Base-by-base conservation (phyloP, 495 filamentous ascomycete species). In the Monascus purpureus region DNA sequence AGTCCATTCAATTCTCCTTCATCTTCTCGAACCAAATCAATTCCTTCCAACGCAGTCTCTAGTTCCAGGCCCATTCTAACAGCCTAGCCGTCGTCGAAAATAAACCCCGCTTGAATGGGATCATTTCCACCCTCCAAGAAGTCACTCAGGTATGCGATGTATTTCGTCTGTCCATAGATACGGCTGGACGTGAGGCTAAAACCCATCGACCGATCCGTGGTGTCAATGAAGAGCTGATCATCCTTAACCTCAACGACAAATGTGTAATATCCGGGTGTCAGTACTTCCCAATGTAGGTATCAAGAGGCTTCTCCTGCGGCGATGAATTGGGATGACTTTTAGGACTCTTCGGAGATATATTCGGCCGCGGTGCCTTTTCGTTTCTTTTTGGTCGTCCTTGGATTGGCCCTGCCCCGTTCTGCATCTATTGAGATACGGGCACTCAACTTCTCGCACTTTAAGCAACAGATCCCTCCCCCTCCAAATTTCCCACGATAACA, bases 1-100 rank as follows among this genome's bases (percentile, higher is more conserved):
- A n/a, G n/a, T n/a, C n/a, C n/a, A n/a, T n/a, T n/a, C n/a, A n/a
- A n/a, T n/a, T n/a, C n/a, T n/a, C n/a, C n/a, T n/a, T n/a, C n/a
- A n/a, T n/a, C 22, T 54, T 57, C 30, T 46, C 39, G 30, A 55
- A 55, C 51, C 51, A 55, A 17, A 48, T 55, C 31, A 47, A 13
- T 4, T 43, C 37, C 14, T 48, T 36, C n/a, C 7, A 46, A 12
- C 2, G 4, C 25, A 4, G n/a, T 6, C 15, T 48, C 46, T 2
- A 55, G 27, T 1, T 43, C 13, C 18, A 55, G 17, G 9, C 49
- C 51, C 35, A 52, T 31, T 15, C 31, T 47, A 8, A 46, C 24
- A 22, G 36, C 39, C 23, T 16, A 29, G 13, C 38, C 43, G 24
- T 46, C 24, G 28, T 42, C 40, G 7, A 46, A 32, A 16, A 41